Conservation (phyloP, 2,329 filamentous ascomycete genomes). For the Trichoderma sp. region DNA sequence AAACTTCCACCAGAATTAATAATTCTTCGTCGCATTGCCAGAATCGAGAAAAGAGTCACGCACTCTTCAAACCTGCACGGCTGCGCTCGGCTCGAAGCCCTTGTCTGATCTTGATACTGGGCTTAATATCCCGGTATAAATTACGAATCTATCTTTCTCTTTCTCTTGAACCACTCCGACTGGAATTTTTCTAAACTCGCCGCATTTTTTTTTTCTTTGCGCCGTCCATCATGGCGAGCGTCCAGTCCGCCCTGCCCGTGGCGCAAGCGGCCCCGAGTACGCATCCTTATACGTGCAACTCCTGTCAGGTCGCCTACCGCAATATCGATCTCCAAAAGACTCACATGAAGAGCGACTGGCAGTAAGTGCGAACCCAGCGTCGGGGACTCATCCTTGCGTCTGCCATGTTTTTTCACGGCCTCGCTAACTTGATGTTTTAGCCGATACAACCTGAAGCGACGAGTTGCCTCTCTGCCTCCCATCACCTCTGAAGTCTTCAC, state of each 20-base stretch:
- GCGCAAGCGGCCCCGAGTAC: conserved; percentile 50
- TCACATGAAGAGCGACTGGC: conserved; percentile 99
- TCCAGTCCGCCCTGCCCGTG: conserved; percentile 39
- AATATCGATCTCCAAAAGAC: conserved; percentile 89
- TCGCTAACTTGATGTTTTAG: conserved; percentile 47
- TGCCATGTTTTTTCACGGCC: background rate
- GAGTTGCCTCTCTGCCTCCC: conserved; percentile 86
- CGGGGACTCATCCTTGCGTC: background rate
- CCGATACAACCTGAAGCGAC: conserved; percentile 94
- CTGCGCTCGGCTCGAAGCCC: background rate
- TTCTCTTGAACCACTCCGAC: background rate
- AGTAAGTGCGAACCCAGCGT: conserved; percentile 63
- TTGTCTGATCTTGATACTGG: background rate
- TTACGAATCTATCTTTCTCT: background rate
- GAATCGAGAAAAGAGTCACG: conserved; percentile 20
- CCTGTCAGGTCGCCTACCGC: conserved; percentile 94
- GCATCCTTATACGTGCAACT: conserved; percentile 97
- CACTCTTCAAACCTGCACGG: conserved; percentile 1
- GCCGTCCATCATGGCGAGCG: conserved; percentile 51
- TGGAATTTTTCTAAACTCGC: background rate
- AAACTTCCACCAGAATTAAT: conserved; percentile 36
- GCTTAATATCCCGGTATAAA: background rate
- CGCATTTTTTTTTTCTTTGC: background rate
- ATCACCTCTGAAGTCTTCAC: conserved; percentile 92
- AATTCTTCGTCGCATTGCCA: conserved; percentile 30